Evolutionary conservation across 768 basidiomycete species (phyloP).

Genomic region (Serendipita sp.): DNA sequence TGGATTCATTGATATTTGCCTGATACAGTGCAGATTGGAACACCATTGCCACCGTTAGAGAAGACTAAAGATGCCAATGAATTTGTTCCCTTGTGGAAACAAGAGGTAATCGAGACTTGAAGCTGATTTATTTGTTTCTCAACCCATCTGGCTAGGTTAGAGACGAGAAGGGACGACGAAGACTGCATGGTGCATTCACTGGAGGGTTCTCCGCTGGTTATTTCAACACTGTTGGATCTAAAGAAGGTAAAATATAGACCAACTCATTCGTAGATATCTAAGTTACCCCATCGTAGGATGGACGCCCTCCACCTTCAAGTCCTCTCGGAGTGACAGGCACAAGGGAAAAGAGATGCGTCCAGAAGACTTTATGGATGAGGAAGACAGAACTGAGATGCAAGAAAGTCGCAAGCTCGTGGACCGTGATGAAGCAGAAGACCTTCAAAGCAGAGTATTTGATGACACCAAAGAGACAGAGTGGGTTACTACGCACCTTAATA

Average conservation of each 20-base stretch:
- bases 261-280: not conserved
- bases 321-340: slow-evolving; percentile 64
- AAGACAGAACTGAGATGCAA: slow-evolving; percentile 72
- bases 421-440: slow-evolving; percentile 64
- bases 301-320: slow-evolving; percentile 84
- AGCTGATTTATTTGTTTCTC: slow-evolving; percentile 11
- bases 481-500: slow-evolving; percentile 15
- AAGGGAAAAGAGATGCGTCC: slow-evolving; percentile 47
- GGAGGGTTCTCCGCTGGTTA: slow-evolving; percentile 97
- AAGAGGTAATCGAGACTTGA: slow-evolving; percentile 47
- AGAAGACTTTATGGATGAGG: slow-evolving; percentile 98
- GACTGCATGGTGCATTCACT: slow-evolving; percentile 97
- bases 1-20: not conserved
- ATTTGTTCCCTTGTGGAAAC: slow-evolving; percentile 96
- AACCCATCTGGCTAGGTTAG: slow-evolving; percentile 34
- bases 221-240: slow-evolving; percentile 89
- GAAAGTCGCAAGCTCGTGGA: slow-evolving; percentile 63
- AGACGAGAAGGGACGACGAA: slow-evolving; percentile 82
- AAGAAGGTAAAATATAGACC: slow-evolving; percentile 47
- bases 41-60: slow-evolving; percentile 85
- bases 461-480: slow-evolving; percentile 31
- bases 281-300: slow-evolving; percentile 46
- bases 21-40: slow-evolving; percentile 54
- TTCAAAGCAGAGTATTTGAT: slow-evolving; percentile 28
- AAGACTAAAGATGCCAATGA: slow-evolving; percentile 85